Conservation (phyloP, 768 basidiomycete genomes). For the Lactifluus volemus region DNA sequence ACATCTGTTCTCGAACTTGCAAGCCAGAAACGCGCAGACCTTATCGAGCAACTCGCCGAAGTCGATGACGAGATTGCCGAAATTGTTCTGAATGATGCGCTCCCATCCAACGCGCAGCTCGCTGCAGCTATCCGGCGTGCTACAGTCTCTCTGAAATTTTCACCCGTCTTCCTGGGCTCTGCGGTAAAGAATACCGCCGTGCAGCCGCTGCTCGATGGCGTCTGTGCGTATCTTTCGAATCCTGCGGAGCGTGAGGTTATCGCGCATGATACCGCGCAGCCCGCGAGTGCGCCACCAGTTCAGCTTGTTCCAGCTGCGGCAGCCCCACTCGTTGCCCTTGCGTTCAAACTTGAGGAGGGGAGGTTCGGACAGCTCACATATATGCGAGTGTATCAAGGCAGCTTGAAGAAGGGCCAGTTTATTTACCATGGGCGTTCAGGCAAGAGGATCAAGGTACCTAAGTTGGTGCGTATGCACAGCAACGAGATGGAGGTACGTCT, state of each 20-base stretch:
- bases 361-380: conserved; percentile 96
- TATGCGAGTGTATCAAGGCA: conserved; percentile 96
- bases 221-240: conserved; percentile 90
- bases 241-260: conserved; percentile 71
- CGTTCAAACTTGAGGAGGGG: conserved; percentile 98
- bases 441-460: conserved; percentile 94
- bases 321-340: conserved; percentile 85
- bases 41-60: conserved; percentile 92
- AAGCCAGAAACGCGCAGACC: conserved; percentile 76
- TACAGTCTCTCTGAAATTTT: conserved; percentile 83
- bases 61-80: conserved; percentile 96
- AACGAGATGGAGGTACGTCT: conserved; percentile 92
- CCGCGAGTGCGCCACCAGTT: conserved; percentile 57
- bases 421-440: conserved; percentile 93
- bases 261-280: conserved; percentile 56
- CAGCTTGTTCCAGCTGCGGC: conserved; percentile 73
- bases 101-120: conserved; percentile 64
- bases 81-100: conserved; percentile 76
- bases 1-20: conserved; percentile 63
- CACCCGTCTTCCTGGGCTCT: conserved; percentile 94
- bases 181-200: conserved; percentile 97
- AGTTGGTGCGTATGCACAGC: conserved; percentile 95
- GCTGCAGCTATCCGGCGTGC: conserved; percentile 81
- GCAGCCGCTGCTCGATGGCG: conserved; percentile 89
- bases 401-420: conserved; percentile 71